These are phyloP conservation scores for Phialocephala sp. DNA, from an alignment of 2,329 filamentous ascomycete genomes.

Conservation along the genomic window DNA sequence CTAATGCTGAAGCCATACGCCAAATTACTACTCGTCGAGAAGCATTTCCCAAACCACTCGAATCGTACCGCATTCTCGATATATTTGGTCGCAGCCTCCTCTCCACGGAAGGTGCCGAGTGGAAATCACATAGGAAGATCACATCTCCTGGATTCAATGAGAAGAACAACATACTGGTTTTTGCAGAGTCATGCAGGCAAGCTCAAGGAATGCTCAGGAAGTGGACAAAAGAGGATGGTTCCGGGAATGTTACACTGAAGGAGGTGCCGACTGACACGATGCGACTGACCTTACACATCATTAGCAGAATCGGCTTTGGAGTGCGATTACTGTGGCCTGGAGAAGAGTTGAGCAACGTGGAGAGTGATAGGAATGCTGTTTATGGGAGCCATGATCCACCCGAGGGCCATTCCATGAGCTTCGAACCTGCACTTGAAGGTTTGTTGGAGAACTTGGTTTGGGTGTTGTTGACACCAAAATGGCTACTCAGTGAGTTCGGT, in stretches of 20 bases:
- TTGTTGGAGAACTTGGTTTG: conserved; percentile 59
- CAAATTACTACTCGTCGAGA: conserved; percentile 71
- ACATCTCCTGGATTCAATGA: conserved; percentile 77
- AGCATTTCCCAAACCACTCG: conserved; percentile 72
- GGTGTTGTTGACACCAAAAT: conserved; percentile 57
- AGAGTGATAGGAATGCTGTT: conserved; percentile 53
- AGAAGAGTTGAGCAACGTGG: conserved; percentile 53
- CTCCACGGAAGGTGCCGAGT: conserved; percentile 70
- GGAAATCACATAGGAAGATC: conserved; percentile 76
- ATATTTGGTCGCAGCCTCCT: conserved; percentile 76
- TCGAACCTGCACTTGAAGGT: conserved; percentile 57
- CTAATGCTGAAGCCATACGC: conserved; percentile 66
- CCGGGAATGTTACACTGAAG: conserved; percentile 55
- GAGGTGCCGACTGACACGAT: conserved; percentile 70
- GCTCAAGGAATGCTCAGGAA: conserved; percentile 63
- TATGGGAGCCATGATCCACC: conserved; percentile 39
- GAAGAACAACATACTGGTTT: conserved; percentile 73
- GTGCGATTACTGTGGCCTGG: conserved; percentile 66
- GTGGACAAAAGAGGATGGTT: conserved; percentile 57
- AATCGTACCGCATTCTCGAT: conserved; percentile 63
- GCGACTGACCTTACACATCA: conserved; percentile 62
- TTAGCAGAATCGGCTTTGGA: conserved; percentile 75
- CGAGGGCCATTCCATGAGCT: conserved; percentile 57
- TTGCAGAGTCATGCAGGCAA: conserved; percentile 67
- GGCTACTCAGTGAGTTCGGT: conserved; percentile 50